phyloP scores from a whole-genome alignment of 495 filamentous ascomycete genomes.

The Xylaria cubensis region DNA sequence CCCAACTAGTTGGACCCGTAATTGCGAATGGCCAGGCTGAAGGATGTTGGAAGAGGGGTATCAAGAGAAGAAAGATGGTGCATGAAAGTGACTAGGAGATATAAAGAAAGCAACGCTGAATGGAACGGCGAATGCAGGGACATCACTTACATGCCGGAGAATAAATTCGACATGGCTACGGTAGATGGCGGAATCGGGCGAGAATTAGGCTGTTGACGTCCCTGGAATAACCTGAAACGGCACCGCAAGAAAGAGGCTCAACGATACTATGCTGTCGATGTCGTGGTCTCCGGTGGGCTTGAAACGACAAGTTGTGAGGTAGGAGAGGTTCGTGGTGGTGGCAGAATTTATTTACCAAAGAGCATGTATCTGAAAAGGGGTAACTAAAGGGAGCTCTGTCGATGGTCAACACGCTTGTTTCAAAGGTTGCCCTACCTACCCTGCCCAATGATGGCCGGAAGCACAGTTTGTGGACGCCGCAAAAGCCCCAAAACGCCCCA shows the following conservation, averaged over 20 bases:
- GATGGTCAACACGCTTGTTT: slow-evolving; percentile 20
- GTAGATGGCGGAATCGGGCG: slow-evolving; percentile 33
- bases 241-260: slow-evolving; percentile 11
- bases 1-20: slow-evolving; percentile 8
- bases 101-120: neutral
- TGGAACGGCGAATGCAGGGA: slow-evolving; percentile 22
- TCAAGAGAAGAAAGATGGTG: slow-evolving; percentile 1
- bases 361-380: slow-evolving; percentile 27
- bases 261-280: neutral
- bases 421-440: slow-evolving; percentile 13
- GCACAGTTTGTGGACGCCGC: neutral
- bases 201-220: slow-evolving; percentile 26
- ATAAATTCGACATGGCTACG: slow-evolving; percentile 73
- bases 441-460: slow-evolving; percentile 25
- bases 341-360: slow-evolving; percentile 1
- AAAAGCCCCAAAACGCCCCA: slow-evolving; percentile 17
- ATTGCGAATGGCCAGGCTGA: slow-evolving; percentile 13
- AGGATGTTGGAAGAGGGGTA: slow-evolving; percentile 28
- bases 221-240: slow-evolving; percentile 17
- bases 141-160: slow-evolving; percentile 78
- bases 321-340: slow-evolving; percentile 12
- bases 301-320: neutral
- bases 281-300: neutral
- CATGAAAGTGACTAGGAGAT: neutral
- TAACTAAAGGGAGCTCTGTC: slow-evolving; percentile 27